Evolutionary conservation across 345 rosid genomes (phyloP).

Genomic region (Salix dunnii): DNA sequence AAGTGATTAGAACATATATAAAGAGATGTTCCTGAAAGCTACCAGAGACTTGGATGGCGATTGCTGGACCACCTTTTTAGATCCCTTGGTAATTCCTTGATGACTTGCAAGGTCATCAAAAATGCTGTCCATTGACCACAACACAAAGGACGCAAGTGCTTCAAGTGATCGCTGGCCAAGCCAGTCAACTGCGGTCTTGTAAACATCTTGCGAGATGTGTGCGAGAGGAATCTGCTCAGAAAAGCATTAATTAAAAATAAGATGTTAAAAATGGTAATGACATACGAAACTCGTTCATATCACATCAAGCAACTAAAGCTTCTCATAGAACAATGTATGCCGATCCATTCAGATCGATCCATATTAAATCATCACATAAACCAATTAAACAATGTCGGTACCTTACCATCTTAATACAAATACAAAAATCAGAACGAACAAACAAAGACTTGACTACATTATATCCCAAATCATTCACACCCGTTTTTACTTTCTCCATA

Average conservation of each 20-base stretch:
- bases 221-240: not conserved
- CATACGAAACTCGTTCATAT: not conserved
- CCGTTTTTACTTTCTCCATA: not conserved
- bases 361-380: not conserved
- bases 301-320: not conserved
- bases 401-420: not conserved
- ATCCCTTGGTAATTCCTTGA: slow-evolving; percentile 8
- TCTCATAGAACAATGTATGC: not conserved
- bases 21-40: not conserved
- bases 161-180: slow-evolving; percentile 11
- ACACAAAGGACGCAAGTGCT: slow-evolving; percentile 9
- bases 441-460: not conserved
- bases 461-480: not conserved
- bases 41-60: slow-evolving; percentile 14
- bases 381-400: not conserved
- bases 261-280: not conserved
- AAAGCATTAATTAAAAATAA: not conserved
- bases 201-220: slow-evolving; percentile 9
- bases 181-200: slow-evolving; percentile 5
- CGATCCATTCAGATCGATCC: not conserved
- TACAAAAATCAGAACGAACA: not conserved
- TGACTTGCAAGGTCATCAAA: not conserved
- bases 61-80: slow-evolving; percentile 5
- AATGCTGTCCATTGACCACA: slow-evolving; percentile 11
- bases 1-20: not conserved